Base-by-base conservation (phyloP, 75 land plant species). In the Picea sitchensis region DNA sequence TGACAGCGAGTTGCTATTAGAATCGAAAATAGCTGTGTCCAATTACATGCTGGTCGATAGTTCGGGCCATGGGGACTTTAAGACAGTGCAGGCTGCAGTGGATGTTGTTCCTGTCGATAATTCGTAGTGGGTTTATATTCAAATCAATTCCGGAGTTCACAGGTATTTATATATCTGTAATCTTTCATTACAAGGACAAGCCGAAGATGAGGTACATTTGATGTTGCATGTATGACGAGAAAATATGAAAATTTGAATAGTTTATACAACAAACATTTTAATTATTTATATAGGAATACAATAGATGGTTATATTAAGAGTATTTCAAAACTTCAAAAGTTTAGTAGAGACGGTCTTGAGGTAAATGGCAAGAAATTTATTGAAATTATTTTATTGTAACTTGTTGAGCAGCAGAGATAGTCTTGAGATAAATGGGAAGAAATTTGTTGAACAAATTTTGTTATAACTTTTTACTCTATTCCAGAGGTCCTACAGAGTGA, bases 91-190 rank as follows among this genome's bases (percentile, higher is more conserved):
- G 26, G 82, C 21, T 23, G 83, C 81, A 2, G 58, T 82, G 59
- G 83, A 82, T 79, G 18, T 7, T 4, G 59, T 82, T 2, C 83
- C 73, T 1, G 30, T 41, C 17, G 36, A 65, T 64, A 83, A 62
- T 57, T 13, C 5, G 13, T 56, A 69, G 59, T 82, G 84, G 64
- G 61, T 77, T 30, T 54, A 63, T 51, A 82, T 84, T 67, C 82
- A 81, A 62, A 81, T 81, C 79, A 76, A 76, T 77, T 67, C 62
- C 4, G 79, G 78, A 51, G 20, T 77, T 3, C 76, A 80, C 63
- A 38, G 7, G 78, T 80, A 80, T 65, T 14, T 12, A 2, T 7
- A 34, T 65, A 14, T n/a, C n/a, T n/a, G n/a, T n/a, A n/a, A n/a
- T n/a, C 5, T 5, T 32, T 7, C 1, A 7, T 51, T 51, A 38